Conservation (phyloP, 1,284 basidiomycete genomes). For the Coriolopsis trogii region DNA sequence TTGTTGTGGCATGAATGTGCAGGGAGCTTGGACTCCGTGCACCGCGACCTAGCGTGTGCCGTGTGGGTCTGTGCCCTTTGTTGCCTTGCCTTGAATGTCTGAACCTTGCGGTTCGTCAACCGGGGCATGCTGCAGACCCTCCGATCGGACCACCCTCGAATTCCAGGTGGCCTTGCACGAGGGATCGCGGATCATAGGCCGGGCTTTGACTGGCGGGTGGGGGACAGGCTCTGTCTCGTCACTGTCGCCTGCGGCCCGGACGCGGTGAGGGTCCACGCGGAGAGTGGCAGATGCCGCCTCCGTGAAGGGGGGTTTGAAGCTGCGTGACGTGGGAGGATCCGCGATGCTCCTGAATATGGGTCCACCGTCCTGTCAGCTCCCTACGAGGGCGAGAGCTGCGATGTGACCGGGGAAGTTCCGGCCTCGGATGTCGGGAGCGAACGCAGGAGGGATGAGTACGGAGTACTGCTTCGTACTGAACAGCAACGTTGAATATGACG, state of each 20-base stretch:
- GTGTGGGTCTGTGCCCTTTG: too few relatives aligned
- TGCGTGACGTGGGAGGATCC: constrained; percentile 18
- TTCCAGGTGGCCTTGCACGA: constrained; percentile 14
- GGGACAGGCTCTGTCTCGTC: constrained; percentile 8
- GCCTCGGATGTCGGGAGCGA: constrained; percentile 1
- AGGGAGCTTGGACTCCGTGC: constrained; percentile 3
- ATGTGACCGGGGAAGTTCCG: constrained; percentile 4
- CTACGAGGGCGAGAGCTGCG: too few relatives aligned
- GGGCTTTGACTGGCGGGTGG: too few relatives aligned
- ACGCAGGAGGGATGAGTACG: constrained; percentile 1
- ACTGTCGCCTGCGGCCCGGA: constrained; percentile 15
- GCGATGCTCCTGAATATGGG: constrained; percentile 13
- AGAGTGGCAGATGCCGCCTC: constrained; percentile 10
- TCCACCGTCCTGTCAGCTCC: not conserved
- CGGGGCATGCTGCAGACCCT: constrained; percentile 23
- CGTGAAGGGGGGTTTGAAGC: not conserved
- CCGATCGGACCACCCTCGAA: constrained; percentile 23
- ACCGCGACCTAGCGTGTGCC: not conserved
- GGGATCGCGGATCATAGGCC: constrained; percentile 17
- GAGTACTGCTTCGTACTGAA: too few relatives aligned
- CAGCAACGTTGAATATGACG: too few relatives aligned
- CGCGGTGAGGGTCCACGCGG: constrained; percentile 16
- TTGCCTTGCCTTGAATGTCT: too few relatives aligned
- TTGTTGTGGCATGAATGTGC: too few relatives aligned
- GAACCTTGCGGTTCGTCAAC: constrained; percentile 26